Base-by-base conservation (phyloP, 306 rosid species). In the Prosopis cineraria region DNA sequence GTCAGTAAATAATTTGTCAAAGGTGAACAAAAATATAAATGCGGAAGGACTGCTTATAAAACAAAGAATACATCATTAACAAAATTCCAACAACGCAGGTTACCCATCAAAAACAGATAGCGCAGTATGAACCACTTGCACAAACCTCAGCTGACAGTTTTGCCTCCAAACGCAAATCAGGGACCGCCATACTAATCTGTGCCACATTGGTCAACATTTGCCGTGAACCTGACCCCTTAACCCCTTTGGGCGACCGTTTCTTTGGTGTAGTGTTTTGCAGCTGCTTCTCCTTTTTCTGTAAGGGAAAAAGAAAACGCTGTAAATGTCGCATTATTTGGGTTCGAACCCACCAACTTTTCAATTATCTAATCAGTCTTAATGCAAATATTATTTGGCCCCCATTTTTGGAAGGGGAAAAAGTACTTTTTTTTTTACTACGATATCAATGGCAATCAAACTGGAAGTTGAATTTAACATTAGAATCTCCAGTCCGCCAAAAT, bases 81-180 rank as follows among this genome's bases (percentile, higher is more conserved):
- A 12, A 52, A 66, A 50, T 29, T 40, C 27, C 53, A 27, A 45
- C 3, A 69, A n/a, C 2, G 50, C 68, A 22, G 40, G 48, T 30
- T 8, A 20, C 33, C 62, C 45, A 29, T 6, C 5, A 70, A 25
- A 40, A 74, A 24, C 7, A 25, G 11, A 56, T 25, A 56, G 34
- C 13, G 25, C 64, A 22, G 16, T 56, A 11, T 25, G 27, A 56
- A 44, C 43, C 70, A 7, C 7, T 11, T 5, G 33, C 20, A 85
- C 93, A 68, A 72, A 95, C 98, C 98, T 88, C 86, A 2, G 91
- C 89, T 4, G 84, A 79, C 80, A 91, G 34, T 85, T 84, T 95
- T 0, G 91, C 96, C 83, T 95, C 97, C 25, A 70, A 70, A 66
- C 93, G 81, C 93, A 91, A 74, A 79, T 92, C 87, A 31, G 88